Conservation (phyloP, 176 grass and related monocot species). For the Carex parvula region DNA sequence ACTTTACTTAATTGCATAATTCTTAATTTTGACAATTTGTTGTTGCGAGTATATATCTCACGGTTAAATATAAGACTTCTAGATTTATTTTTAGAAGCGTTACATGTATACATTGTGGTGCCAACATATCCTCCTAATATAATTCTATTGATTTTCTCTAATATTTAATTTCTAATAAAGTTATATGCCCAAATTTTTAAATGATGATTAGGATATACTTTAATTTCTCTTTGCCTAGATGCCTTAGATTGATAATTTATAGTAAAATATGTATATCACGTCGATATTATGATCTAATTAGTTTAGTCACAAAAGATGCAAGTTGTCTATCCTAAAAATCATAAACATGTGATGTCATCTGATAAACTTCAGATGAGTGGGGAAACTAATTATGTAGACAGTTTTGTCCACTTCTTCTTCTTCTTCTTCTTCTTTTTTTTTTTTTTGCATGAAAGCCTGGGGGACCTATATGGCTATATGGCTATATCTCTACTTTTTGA, state of each 20-base stretch:
- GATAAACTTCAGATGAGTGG: background rate
- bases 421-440: too few species aligned
- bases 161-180: background rate
- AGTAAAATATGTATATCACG: background rate
- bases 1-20: background rate
- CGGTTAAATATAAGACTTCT: background rate
- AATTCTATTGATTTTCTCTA: background rate
- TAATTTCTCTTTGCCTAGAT: too few species aligned
- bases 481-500: too few species aligned
- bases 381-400: too few species aligned
- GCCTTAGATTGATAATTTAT: background rate
- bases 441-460: too few species aligned
- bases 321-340: background rate
- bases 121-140: background rate
- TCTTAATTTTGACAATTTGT: background rate
- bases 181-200: background rate
- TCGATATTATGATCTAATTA: background rate
- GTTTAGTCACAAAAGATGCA: background rate
- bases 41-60: background rate
- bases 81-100: background rate
- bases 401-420: too few species aligned
- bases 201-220: too few species aligned
- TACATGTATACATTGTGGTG: background rate
- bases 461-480: too few species aligned
- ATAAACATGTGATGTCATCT: background rate